Percentiles rank a stretch among this genome's conserved stretches.
phyloP scores from a whole-genome alignment of 2,329 filamentous ascomycete genomes.

The Rhynchosporium secalis region DNA sequence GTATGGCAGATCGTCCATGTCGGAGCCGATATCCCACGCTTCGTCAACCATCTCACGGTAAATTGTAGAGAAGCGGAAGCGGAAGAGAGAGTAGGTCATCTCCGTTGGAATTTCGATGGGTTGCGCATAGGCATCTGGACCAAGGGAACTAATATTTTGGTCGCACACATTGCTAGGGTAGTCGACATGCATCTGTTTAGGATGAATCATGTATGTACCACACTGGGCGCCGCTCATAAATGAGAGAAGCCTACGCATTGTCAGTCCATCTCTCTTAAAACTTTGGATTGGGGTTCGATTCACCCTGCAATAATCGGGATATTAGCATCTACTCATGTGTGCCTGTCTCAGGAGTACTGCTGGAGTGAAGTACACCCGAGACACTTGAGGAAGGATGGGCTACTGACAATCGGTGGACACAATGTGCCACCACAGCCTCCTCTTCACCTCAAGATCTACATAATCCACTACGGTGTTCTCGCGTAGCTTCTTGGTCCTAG shows the following conservation, averaged over 20 bases:
- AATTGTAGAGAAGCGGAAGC: constrained; percentile 41
- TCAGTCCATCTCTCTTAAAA: constrained; percentile 21
- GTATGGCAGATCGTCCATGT: constrained; percentile 34
- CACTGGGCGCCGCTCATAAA: constrained; percentile 41
- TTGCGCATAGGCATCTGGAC: constrained; percentile 18
- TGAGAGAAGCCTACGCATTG: constrained; percentile 36
- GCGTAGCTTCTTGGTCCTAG: constrained; percentile 27
- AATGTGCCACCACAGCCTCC: constrained; percentile 47
- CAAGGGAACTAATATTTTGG: constrained; percentile 36
- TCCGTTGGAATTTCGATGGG: constrained; percentile 32
- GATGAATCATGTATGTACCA: constrained; percentile 43
- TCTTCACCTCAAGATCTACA: constrained; percentile 40
- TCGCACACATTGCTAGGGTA: constrained; percentile 43
- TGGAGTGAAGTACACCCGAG: too few relatives aligned
- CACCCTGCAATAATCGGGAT: too few relatives aligned
- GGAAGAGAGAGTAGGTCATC: constrained; percentile 44
- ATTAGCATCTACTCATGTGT: too few relatives aligned
- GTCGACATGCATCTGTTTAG: constrained; percentile 43
- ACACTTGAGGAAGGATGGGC: too few relatives aligned
- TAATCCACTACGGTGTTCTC: constrained; percentile 29
- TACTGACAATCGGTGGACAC: constrained; percentile 42
- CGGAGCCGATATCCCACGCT: constrained; percentile 33
- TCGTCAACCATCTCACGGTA: constrained; percentile 43
- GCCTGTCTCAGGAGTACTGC: too few relatives aligned
- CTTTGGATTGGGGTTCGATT: not conserved